phyloP scores from a whole-genome alignment of 768 basidiomycete genomes.

The Lactifluus pinguis region DNA sequence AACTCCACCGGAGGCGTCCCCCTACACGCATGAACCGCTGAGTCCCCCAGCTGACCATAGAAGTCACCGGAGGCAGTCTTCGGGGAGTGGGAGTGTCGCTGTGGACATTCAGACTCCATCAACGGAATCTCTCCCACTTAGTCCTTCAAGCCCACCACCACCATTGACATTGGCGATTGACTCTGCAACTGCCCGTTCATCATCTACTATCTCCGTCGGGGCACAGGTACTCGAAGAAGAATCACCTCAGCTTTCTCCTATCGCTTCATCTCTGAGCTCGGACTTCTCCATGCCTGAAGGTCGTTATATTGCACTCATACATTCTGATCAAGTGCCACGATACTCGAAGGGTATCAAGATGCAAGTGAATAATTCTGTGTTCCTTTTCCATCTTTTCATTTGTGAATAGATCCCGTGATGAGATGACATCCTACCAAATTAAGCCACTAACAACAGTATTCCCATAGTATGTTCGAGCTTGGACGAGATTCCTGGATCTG shows the following conservation, averaged over 20 bases:
- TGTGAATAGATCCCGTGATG: neutral
- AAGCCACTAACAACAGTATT: neutral
- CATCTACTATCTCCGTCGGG: neutral
- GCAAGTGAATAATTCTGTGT: neutral
- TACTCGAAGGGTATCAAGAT: neutral
- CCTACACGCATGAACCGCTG: neutral
- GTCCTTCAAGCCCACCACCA: neutral
- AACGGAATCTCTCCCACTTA: neutral
- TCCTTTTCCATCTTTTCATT: neutral
- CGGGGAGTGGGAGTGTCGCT: neutral
- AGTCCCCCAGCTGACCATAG: neutral
- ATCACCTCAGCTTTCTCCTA: too few relatives aligned
- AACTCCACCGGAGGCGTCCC: neutral
- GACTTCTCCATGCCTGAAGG: neutral
- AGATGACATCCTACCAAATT: neutral
- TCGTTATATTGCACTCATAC: neutral
- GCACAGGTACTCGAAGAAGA: neutral
- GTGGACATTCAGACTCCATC: constrained; percentile 3
- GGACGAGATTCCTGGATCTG: neutral
- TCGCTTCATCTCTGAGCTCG: neutral
- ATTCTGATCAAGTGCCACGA: constrained; percentile 11
- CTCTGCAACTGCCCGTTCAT: neutral
- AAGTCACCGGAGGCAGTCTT: neutral
- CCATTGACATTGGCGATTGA: neutral
- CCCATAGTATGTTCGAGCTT: neutral